A percentile compares a stretch with the other conserved stretches of the same genome.
phyloP scores from a whole-genome alignment of 768 basidiomycete genomes.

The Clitopilus passeckerianus region DNA sequence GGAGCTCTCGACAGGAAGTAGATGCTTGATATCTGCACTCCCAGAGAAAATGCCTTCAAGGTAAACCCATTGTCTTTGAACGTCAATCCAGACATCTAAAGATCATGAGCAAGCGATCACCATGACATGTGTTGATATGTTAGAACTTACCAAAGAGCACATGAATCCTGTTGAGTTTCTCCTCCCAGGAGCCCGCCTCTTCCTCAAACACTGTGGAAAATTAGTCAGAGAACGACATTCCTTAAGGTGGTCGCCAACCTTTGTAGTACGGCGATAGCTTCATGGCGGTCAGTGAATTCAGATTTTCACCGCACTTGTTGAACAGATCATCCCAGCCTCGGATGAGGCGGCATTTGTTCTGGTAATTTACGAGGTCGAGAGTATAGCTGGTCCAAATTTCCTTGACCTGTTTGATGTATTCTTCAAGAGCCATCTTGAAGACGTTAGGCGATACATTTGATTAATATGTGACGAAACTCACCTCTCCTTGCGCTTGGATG shows the following conservation, averaged over 20 bases:
- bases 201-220: conserved; percentile 72
- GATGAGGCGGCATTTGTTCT: conserved; percentile 97
- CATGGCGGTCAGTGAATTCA: conserved; percentile 96
- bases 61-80: conserved; percentile 99
- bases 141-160: conserved; percentile 78
- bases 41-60: conserved; percentile 99
- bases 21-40: conserved; percentile 98
- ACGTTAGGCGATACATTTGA: conserved; percentile 7
- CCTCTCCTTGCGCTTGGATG: conserved; percentile 96
- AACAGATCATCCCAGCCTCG: conserved; percentile 98
- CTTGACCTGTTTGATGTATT: conserved; percentile 94
- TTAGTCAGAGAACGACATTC: not conserved
- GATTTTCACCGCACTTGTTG: conserved; percentile 94
- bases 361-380: conserved; percentile 94
- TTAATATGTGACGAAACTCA: conserved; percentile 22
- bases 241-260: conserved; percentile 39
- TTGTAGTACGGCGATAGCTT: conserved; percentile 98
- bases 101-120: conserved; percentile 5
- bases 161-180: conserved; percentile 93
- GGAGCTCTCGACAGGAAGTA: conserved; percentile 94
- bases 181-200: conserved; percentile 90
- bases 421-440: conserved; percentile 86
- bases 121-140: not conserved
- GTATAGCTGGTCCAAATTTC: conserved; percentile 97
- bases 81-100: conserved; percentile 97